phyloP scores from a whole-genome alignment of 805 yeast genomes.

The Ogataea thermomethanolica region DNA sequence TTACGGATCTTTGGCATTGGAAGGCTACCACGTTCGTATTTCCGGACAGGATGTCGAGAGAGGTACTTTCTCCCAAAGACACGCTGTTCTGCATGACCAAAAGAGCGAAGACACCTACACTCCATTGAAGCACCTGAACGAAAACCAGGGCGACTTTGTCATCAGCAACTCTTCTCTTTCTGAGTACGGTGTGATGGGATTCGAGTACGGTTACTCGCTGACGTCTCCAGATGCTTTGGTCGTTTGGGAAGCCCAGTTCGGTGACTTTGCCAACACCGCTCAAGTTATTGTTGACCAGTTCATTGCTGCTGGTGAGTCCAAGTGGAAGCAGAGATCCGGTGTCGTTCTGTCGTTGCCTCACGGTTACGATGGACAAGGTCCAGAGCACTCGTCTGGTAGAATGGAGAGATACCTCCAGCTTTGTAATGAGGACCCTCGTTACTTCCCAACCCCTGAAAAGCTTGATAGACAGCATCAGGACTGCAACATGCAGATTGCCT shows the following conservation, averaged over 20 bases:
- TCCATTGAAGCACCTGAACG: conserved; percentile 78
- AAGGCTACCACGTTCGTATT: conserved; percentile 95
- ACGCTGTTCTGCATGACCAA: conserved; percentile 97
- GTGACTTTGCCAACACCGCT: conserved; percentile 99
- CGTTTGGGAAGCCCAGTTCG: conserved; percentile 99
- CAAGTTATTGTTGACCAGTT: conserved; percentile 97
- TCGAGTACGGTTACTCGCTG: conserved; percentile 97
- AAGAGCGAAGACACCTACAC: conserved; percentile 75
- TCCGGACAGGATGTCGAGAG: conserved; percentile 99
- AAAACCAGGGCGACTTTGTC: conserved; percentile 79
- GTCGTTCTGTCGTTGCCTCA: conserved; percentile 93
- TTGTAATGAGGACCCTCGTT: conserved; percentile 93
- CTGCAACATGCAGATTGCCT: conserved; percentile 95
- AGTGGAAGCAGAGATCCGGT: conserved; percentile 99
- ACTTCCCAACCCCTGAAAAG: conserved; percentile 85
- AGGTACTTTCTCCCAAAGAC: conserved; percentile 99
- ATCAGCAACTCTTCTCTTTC: conserved; percentile 94
- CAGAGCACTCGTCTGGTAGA: conserved; percentile 98
- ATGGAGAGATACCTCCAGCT: conserved; percentile 93
- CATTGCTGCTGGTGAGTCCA: conserved; percentile 92
- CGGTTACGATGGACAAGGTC: conserved; percentile 99
- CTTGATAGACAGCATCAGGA: conserved; percentile 98
- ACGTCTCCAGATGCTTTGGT: conserved; percentile 96
- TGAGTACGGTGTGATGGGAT: conserved; percentile 99
- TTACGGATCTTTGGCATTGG: conserved; percentile 84